Evolutionary conservation across 495 filamentous ascomycete species (phyloP).

Genomic region (Pseudevernia furfuracea): DNA sequence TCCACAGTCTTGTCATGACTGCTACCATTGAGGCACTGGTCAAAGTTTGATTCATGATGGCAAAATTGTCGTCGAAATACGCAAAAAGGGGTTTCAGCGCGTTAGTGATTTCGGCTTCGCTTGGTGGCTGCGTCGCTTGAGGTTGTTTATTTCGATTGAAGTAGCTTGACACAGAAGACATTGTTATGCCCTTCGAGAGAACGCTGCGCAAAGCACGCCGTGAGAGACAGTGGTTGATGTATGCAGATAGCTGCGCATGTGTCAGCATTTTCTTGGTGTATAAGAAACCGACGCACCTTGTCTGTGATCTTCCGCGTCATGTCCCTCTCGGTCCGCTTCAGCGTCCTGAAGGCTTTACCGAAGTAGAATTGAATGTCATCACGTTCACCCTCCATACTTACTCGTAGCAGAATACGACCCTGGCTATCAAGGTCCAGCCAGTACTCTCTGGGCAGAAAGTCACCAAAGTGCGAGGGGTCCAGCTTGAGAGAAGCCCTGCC

Average conservation of each 20-base stretch:
- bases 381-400: conserved; percentile 97
- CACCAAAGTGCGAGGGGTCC: conserved; percentile 88
- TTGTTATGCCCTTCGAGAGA: conserved; percentile 57
- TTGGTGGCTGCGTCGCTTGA: conserved; percentile 48
- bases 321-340: conserved; percentile 92
- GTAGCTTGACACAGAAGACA: conserved; percentile 69
- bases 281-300: conserved; percentile 56
- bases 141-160: conserved; percentile 56
- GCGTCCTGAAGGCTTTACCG: conserved; percentile 87
- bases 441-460: conserved; percentile 90
- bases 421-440: conserved; percentile 98
- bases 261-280: conserved; percentile 16
- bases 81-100: conserved; percentile 83
- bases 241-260: conserved; percentile 67
- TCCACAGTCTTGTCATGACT: conserved; percentile 98
- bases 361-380: conserved; percentile 99
- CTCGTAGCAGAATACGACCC: conserved; percentile 75
- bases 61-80: conserved; percentile 99
- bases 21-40: conserved; percentile 89
- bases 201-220: conserved; percentile 67
- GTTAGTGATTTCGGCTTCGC: conserved; percentile 65
- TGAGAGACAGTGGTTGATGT: conserved; percentile 86
- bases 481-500: conserved; percentile 91
- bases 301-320: conserved; percentile 98
- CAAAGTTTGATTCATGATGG: conserved; percentile 94